phyloP scores from a whole-genome alignment of 441 rosid genomes.

The Populus tomentosa region DNA sequence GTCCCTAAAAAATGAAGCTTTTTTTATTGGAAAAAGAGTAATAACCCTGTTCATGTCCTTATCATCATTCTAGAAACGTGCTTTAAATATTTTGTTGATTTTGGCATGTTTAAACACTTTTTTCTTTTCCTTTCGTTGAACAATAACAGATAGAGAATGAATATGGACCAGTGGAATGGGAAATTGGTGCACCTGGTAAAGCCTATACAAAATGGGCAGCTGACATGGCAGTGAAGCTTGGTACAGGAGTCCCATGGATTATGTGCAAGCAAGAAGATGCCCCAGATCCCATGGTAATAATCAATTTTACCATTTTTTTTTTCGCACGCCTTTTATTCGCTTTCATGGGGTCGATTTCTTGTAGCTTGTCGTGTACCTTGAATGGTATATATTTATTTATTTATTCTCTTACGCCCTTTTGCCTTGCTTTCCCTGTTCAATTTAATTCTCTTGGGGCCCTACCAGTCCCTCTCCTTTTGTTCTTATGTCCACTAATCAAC shows the following conservation, averaged over 20 bases:
- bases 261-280: constrained; percentile 99
- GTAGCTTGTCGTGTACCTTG: not conserved
- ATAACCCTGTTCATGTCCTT: not conserved
- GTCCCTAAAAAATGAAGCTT: not conserved
- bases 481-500: constrained; percentile 7
- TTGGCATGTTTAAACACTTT: not conserved
- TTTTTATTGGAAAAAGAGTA: not conserved
- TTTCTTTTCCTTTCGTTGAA: no score
- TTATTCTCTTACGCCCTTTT: constrained; percentile 7
- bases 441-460: constrained; percentile 13
- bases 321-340: not conserved
- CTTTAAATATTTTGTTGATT: not conserved
- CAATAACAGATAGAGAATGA: constrained; percentile 83
- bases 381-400: not conserved
- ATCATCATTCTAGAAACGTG: constrained; percentile 6
- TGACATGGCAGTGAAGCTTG: constrained; percentile 83
- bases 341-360: constrained; percentile 19
- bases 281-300: constrained; percentile 78
- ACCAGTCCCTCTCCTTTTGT: not conserved
- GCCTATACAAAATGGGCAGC: constrained; percentile 91
- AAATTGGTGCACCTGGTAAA: constrained; percentile 66
- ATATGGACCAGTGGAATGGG: constrained; percentile 82
- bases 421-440: not conserved
- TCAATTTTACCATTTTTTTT: constrained; percentile 17
- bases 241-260: constrained; percentile 97